Base-by-base conservation (phyloP, 2,329 filamentous ascomycete genomes). In the Furcasterigmium sp. region DNA sequence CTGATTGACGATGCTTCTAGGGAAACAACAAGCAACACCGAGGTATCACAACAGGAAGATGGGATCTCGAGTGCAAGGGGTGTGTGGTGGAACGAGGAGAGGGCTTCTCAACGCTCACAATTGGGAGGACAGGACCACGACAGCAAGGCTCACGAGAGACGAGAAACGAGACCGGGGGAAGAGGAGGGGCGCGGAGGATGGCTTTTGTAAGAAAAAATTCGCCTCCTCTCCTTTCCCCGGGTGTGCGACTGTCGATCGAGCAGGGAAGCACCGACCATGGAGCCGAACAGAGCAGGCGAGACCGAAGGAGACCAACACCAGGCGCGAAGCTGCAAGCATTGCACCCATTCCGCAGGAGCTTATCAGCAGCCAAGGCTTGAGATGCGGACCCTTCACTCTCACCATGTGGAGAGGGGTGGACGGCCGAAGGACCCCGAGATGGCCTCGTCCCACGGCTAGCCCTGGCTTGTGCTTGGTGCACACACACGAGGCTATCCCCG, bases 181-280 rank as follows among this genome's bases (percentile, higher is more conserved):
- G n/a, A n/a, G n/a, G n/a, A n/a, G n/a, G n/a, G n/a, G n/a, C n/a
- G n/a, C n/a, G n/a, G n/a, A n/a, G 38, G 29, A 42, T 20, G 38
- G 30, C 43, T 45, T 49, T 39, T 47, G 49, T 47, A 45, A 45
- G 42, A 46, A 46, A 44, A 49, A 45, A 32, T 30, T 32, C 29
- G 32, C 36, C 10, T 26, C 28, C 9, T 30, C 19, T 40, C 19
- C n/a, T n/a, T 40, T 40, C 39, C 39, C 39, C 39, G 30, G 38
- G 17, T 29, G 41, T 45, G 30, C 39, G 39, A 45, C 29, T 35
- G 39, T 23, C 37, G 44, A 45, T 47, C 29, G 26, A 47, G 44
- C 18, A 43, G 32, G 32, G 32, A 35, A 35, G n/a, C 32, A 32
- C 45, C 48, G 48, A 50, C 39, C 45, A 42, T 49, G 39, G 42